Evolutionary conservation across 108 stramenopile species (phyloP), one percentile per base, ranked within the genome.

Genomic region (Nitzschia putrida): DNA sequence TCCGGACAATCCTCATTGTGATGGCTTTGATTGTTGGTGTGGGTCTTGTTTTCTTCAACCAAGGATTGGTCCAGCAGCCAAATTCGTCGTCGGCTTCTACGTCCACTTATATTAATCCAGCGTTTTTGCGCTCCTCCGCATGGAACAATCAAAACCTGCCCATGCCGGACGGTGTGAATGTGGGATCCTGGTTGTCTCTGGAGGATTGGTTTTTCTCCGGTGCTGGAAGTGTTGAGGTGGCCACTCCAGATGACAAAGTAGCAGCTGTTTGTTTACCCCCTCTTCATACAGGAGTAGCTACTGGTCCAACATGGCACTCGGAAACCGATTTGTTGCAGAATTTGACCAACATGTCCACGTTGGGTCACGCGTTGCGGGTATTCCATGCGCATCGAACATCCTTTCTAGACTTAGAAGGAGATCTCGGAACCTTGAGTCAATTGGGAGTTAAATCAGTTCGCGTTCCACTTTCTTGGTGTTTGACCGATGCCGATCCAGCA

Each of bases 121-220:
- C 47, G 2, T 18, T 18, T 18, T 49, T 49, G 14, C 47, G 47
- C 3, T 16, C 18, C 3, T 49, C 47, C 18, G 18, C 47, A 4
- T 18, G 14, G n/a, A 49, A 49, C 18, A 16, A 18, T 16, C 14
- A 49, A 18, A 18, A 20, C 7, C 44, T 66, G 9, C 78, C 82
- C 11, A 83, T 86, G 57, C 85, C 86, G 11, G 52, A 72, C 20
- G 86, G 90, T 29, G 87, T 91, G 63, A 91, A 91, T 61, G 66
- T 89, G 1, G 88, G 79, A 0, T 81, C 80, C 25, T 89, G 91
- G 90, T 69, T 92, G 44, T 77, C 84, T n/a, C 79, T 92, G 68
- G 91, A 92, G 64, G 90, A 91, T 64, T 91, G 86, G 67, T 88
- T 91, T 59, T 91, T 85, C 66, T 87, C 82, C 0, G 87, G 87